A percentile compares a stretch with the other conserved stretches of the same genome.
These are phyloP conservation scores for Trifolium fragiferum DNA, from an alignment of 306 rosid genomes.

Conservation along the genomic window DNA sequence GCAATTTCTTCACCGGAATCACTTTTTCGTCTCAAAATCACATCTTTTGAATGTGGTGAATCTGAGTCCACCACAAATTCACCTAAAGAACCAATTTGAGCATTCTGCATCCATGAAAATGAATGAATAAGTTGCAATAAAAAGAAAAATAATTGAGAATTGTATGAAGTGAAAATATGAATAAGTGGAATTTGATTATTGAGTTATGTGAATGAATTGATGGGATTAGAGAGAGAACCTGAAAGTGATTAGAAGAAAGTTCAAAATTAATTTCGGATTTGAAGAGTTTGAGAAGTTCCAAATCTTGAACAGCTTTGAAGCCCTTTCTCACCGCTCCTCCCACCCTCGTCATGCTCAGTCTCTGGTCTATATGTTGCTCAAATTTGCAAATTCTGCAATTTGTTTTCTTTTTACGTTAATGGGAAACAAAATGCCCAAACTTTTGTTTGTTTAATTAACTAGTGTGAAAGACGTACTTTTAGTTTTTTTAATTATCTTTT, in stretches of 20 bases:
- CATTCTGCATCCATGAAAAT: constrained; percentile 49
- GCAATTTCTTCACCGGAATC: constrained; percentile 77
- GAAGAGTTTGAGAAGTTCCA: constrained; percentile 59
- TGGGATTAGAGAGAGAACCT: constrained; percentile 53
- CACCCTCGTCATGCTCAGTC: constrained; percentile 49
- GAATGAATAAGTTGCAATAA: too few species aligned
- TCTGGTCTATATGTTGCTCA: too few species aligned
- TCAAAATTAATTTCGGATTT: constrained; percentile 74
- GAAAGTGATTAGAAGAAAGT: constrained; percentile 57
- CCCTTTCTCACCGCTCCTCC: constrained; percentile 43
- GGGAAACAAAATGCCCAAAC: too few species aligned
- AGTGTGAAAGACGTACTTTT: too few species aligned
- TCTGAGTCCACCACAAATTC: constrained; percentile 68
- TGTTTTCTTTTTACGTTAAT: too few species aligned
- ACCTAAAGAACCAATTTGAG: constrained; percentile 50
- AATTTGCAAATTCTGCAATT: too few species aligned
- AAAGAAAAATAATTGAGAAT: neutral
- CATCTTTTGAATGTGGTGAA: constrained; percentile 61
- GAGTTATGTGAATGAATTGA: neutral
- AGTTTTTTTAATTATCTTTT: too few species aligned
- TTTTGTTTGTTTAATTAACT: too few species aligned
- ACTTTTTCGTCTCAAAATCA: constrained; percentile 62
- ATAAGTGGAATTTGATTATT: neutral
- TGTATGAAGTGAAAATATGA: neutral
- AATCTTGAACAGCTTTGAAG: constrained; percentile 59